phyloP scores from a whole-genome alignment of 2,329 filamentous ascomycete species.

The Penicillium sp. region DNA sequence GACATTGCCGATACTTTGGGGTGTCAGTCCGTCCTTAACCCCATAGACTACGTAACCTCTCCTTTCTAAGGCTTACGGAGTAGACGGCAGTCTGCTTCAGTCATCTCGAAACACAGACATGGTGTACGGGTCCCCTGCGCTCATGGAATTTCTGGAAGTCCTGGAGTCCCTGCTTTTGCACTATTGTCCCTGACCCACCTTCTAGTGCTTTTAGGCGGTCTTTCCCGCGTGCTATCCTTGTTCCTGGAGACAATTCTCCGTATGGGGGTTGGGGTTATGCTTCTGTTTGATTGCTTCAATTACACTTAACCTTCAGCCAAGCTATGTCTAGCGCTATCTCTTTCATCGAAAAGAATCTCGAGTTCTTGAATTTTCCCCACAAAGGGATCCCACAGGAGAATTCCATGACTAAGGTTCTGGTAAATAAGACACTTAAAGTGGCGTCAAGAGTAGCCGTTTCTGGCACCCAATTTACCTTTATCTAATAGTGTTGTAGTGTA shows the following conservation, averaged over 20 bases:
- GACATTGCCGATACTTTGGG: conserved; percentile 7
- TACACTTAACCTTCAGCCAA: too few relatives aligned
- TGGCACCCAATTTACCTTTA: too few relatives aligned
- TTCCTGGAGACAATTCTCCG: not conserved
- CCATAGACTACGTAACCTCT: not conserved
- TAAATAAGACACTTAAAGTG: too few relatives aligned
- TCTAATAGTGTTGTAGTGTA: too few relatives aligned
- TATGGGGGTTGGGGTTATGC: not conserved
- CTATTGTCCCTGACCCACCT: conserved; percentile 22
- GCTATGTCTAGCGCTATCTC: not conserved
- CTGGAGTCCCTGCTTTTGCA: conserved; percentile 14
- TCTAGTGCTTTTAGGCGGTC: conserved; percentile 29
- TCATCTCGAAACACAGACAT: not conserved
- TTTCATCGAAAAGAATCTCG: not conserved
- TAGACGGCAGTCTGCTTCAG: not conserved
- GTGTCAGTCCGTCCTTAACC: not conserved
- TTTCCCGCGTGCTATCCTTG: conserved; percentile 16
- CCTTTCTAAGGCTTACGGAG: not conserved
- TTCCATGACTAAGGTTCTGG: too few relatives aligned
- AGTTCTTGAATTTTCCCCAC: too few relatives aligned
- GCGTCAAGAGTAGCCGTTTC: too few relatives aligned
- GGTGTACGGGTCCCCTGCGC: conserved; percentile 10
- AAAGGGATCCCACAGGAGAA: too few relatives aligned
- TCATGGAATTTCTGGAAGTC: conserved; percentile 23
- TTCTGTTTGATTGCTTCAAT: not conserved